phyloP scores from a whole-genome alignment of 768 basidiomycete species.

The Podaxis sp. region DNA sequence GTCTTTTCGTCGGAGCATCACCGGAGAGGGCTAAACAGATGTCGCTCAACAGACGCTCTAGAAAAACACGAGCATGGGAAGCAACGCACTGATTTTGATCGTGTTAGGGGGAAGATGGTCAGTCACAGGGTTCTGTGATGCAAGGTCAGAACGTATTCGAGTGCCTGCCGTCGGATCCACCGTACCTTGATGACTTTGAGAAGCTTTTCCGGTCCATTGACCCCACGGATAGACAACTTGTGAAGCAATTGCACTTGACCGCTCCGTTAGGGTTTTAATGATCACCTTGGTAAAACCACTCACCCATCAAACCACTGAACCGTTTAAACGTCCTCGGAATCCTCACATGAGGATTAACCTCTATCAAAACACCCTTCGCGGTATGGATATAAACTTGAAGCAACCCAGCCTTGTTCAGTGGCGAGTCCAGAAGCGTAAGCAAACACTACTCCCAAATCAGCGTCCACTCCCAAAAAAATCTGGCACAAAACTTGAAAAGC shows the following conservation, averaged over 20 bases:
- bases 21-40: slow-evolving; percentile 74
- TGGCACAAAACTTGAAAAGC: slow-evolving; percentile 19
- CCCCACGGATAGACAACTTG: slow-evolving; percentile 91
- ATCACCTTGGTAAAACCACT: background rate
- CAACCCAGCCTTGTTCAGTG: slow-evolving; percentile 94
- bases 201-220: slow-evolving; percentile 95
- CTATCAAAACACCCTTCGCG: slow-evolving; percentile 92
- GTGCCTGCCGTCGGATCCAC: background rate
- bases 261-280: background rate
- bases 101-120: slow-evolving; percentile 96
- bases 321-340: slow-evolving; percentile 99
- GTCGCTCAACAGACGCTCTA: background rate
- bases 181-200: slow-evolving; percentile 94
- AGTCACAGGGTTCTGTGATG: slow-evolving; percentile 79
- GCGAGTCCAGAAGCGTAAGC: slow-evolving; percentile 93
- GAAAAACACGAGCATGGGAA: background rate
- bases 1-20: slow-evolving; percentile 77
- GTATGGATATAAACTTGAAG: slow-evolving; percentile 99
- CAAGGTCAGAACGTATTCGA: slow-evolving; percentile 7
- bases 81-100: slow-evolving; percentile 83
- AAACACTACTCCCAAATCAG: slow-evolving; percentile 63
- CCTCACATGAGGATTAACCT: slow-evolving; percentile 96
- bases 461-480: slow-evolving; percentile 4
- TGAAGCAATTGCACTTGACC: slow-evolving; percentile 90
- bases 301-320: slow-evolving; percentile 98